Base-by-base conservation (phyloP, 2,329 filamentous ascomycete genomes). In the Xylaria sp. region DNA sequence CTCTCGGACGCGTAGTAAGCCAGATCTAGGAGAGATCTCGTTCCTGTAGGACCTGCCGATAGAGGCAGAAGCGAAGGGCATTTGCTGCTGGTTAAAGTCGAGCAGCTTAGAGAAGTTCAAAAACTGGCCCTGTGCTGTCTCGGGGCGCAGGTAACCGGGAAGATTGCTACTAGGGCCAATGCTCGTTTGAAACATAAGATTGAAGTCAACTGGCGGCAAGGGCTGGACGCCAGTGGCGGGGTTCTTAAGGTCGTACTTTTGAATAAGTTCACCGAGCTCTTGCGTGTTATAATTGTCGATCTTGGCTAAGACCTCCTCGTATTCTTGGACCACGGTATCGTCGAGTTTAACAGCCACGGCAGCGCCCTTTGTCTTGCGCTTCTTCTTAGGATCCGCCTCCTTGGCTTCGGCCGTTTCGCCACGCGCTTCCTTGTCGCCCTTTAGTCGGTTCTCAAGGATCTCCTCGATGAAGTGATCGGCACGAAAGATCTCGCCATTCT, bases 31-130 rank as follows among this genome's bases (percentile, higher is more conserved):
- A 0, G 95, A 97, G 70, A 99, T 97, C 75, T 99, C 95, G 76
- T 99, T 99, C 72, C 95, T 88, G 85, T 97, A 98, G 1, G 94
- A 97, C 80, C 97, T 97, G 78, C 95, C 95, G 75, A 99, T 96
- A 38, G 92, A 96, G 47, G 95, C 95, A 51, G 94, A 98, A 13
- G 95, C 95, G 74, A 99, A 98, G 25, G 95, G 95, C 91, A 99
- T 97, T 71, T 89, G 84, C 72, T 92, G 87, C 78, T 96, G 91
- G 82, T 97, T 98, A 83, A 93, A 98, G 68, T 97, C 94, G 61
- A 98, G 88, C 47, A 99, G 87, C 82, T 97, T 97, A 71, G 90
- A 87, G 77, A 99, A 99, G 80, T 96, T 97, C 68, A 98, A 82
- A 80, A 99, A 99, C 80, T 99, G 95, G 67, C 95, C 95, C 83